Percentiles rank a stretch among this genome's conserved stretches.
Conservation (phyloP, 345 rosid species). For the Eucalyptus paniculata region DNA sequence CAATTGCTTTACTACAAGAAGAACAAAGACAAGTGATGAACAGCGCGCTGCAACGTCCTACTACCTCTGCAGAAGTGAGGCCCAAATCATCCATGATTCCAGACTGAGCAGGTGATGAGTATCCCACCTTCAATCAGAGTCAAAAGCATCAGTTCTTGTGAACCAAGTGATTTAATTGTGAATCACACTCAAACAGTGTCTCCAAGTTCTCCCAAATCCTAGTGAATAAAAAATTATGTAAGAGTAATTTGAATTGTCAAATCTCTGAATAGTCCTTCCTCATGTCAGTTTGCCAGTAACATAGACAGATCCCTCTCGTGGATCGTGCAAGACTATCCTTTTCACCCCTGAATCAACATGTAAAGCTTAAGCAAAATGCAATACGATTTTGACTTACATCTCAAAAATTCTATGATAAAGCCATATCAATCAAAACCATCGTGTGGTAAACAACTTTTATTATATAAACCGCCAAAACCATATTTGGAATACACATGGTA, state of each 20-base stretch:
- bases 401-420: not conserved
- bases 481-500: not conserved
- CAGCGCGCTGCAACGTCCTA: not conserved
- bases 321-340: not conserved
- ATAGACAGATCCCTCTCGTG: not conserved
- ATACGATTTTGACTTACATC: not conserved
- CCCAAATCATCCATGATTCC: slow-evolving; percentile 56
- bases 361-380: not conserved
- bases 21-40: not conserved
- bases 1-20: not conserved
- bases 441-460: not conserved
- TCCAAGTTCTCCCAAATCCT: not conserved
- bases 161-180: not conserved
- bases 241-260: not conserved
- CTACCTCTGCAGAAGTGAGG: slow-evolving; percentile 59
- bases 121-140: slow-evolving; percentile 44
- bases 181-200: not conserved
- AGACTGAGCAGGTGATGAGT: slow-evolving; percentile 77
- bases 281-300: not conserved
- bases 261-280: not conserved
- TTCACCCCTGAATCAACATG: not conserved
- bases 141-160: not conserved
- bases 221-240: not conserved
- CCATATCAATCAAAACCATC: not conserved
- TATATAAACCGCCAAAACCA: not conserved